Evolutionary conservation across 2,329 filamentous ascomycete genomes (phyloP).

Genomic region (Pseudogymnoascus sp.): DNA sequence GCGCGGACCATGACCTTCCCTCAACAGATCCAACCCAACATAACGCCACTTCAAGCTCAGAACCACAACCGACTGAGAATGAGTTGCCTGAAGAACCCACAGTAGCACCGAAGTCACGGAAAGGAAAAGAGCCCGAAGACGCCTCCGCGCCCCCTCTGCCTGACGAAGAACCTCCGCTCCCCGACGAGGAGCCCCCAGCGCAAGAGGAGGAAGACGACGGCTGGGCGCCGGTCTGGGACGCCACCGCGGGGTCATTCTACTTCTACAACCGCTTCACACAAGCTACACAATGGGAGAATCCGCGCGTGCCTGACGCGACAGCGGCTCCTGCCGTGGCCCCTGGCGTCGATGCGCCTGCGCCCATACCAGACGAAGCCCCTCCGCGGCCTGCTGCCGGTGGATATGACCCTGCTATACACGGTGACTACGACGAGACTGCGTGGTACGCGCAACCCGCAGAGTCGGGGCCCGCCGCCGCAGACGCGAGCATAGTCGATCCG

Average conservation of each 20-base stretch:
- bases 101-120: constrained; percentile 14
- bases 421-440: constrained; percentile 92
- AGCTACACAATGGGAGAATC: constrained; percentile 77
- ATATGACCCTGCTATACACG: constrained; percentile 94
- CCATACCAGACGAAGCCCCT: constrained; percentile 24
- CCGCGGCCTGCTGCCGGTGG: constrained; percentile 48
- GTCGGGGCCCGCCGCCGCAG: constrained; percentile 29
- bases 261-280: constrained; percentile 78
- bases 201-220: constrained; percentile 57
- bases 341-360: constrained; percentile 26
- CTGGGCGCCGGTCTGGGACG: constrained; percentile 76
- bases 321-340: constrained; percentile 19
- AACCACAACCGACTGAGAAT: not conserved
- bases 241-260: constrained; percentile 60
- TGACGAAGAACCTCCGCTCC: constrained; percentile 30
- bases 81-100: not conserved
- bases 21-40: not conserved
- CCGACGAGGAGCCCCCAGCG: constrained; percentile 42
- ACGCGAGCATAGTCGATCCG: constrained; percentile 31
- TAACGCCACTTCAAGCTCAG: not conserved
- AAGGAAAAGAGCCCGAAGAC: constrained; percentile 26
- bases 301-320: constrained; percentile 52
- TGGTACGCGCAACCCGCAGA: constrained; percentile 68
- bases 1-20: not conserved
- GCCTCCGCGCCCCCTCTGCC: constrained; percentile 37